Percentiles rank a stretch among this genome's conserved stretches.
These are phyloP conservation scores for Lactuca sativa DNA, from an alignment of 129 eudicot genomes.

Conservation along the genomic window DNA sequence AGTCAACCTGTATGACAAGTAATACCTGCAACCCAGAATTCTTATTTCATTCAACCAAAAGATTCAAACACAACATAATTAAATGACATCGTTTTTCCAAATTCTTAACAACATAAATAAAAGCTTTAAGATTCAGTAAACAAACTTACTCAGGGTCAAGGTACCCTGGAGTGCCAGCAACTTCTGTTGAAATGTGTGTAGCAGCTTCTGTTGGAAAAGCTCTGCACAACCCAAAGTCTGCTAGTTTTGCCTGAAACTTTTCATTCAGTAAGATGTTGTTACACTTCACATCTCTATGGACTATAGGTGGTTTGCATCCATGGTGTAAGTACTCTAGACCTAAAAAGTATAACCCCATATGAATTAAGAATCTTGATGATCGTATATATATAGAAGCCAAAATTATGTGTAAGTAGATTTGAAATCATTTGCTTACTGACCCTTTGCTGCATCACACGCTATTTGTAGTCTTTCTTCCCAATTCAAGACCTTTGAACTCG, in stretches of 20 bases:
- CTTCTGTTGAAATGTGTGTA: slow-evolving; percentile 26
- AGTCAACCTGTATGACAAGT: slow-evolving; percentile 16
- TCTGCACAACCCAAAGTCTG: slow-evolving; percentile 49
- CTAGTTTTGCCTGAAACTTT: slow-evolving; percentile 41
- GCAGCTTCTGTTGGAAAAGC: slow-evolving; percentile 31
- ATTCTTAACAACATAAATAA: too few relatives aligned
- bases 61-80: too few relatives aligned
- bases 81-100: too few relatives aligned
- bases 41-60: neutral
- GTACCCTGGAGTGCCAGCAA: slow-evolving; percentile 49
- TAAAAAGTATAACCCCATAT: slow-evolving; percentile 2
- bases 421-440: slow-evolving; percentile 7
- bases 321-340: slow-evolving; percentile 50
- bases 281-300: slow-evolving; percentile 46
- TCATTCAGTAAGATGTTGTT: slow-evolving; percentile 36
- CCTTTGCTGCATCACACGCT: slow-evolving; percentile 45
- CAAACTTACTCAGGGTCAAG: slow-evolving; percentile 40
- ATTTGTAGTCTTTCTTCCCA: slow-evolving; percentile 40
- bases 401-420: neutral
- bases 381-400: neutral
- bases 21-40: slow-evolving; percentile 20
- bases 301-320: slow-evolving; percentile 43
- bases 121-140: neutral
- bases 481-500: slow-evolving; percentile 3
- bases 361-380: neutral